Conservation (phyloP, 2,329 filamentous ascomycete genomes). For the Sarocladiaceae sp. region DNA sequence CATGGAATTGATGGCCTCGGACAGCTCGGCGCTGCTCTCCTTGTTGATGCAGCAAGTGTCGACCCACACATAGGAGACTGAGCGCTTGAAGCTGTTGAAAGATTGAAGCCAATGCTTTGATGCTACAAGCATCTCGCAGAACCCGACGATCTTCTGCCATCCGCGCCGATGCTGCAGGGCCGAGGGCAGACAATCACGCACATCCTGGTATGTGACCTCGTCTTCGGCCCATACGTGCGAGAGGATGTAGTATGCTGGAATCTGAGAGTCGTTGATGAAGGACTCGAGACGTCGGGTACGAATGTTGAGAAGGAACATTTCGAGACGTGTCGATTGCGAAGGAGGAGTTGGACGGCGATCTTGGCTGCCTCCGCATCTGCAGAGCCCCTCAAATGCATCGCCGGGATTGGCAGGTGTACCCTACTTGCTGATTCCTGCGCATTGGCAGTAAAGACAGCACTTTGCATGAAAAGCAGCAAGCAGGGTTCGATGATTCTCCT, state of each 20-base stretch:
- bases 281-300: conserved; percentile 14
- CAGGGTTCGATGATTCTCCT: no score
- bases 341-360: no score
- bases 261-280: conserved; percentile 9
- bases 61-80: conserved; percentile 20
- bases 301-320: conserved; percentile 21
- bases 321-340: no score
- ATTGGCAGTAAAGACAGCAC: no score
- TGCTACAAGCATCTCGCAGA: conserved; percentile 14
- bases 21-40: conserved; percentile 17
- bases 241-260: conserved; percentile 25
- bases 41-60: conserved; percentile 24
- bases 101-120: conserved; percentile 13
- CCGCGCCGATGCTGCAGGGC: neutral
- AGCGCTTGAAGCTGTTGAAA: conserved; percentile 5
- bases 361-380: no score
- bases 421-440: no score
- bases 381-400: no score
- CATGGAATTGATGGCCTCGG: conserved; percentile 22
- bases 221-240: conserved; percentile 28
- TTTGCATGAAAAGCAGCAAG: no score
- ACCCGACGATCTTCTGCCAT: conserved; percentile 13
- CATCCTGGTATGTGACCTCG: conserved; percentile 22
- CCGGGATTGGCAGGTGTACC: no score
- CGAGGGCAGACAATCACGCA: neutral